These are phyloP conservation scores for Apostasia shenzhenica DNA, from an alignment of 106 monocot genomes.

Conservation along the genomic window DNA sequence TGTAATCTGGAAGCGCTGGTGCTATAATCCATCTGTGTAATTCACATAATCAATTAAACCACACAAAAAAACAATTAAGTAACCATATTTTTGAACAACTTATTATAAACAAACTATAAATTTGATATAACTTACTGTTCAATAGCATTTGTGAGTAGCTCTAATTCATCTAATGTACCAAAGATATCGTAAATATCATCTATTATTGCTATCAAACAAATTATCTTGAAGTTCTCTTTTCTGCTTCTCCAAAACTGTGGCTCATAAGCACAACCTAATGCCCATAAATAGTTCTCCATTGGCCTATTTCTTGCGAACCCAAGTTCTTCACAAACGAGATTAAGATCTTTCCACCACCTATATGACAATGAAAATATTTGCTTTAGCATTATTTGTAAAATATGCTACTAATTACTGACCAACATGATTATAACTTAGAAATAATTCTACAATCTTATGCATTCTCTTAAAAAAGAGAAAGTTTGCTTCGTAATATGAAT, in stretches of 20 bases:
- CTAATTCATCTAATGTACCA: constrained; percentile 13
- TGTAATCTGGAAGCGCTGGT: constrained; percentile 16
- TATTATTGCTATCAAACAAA: constrained; percentile 12
- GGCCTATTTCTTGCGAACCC: background rate
- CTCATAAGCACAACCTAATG: background rate
- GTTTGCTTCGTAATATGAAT: constrained; percentile 40
- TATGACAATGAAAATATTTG: background rate
- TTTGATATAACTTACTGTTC: background rate
- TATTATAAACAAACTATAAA: background rate
- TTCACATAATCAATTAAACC: background rate
- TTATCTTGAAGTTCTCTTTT: constrained; percentile 3
- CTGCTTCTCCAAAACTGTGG: constrained; percentile 3
- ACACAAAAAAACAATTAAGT: background rate
- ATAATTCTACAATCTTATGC: constrained; percentile 37
- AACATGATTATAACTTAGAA: constrained; percentile 12
- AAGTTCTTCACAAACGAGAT: background rate
- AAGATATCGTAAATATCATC: constrained; percentile 60
- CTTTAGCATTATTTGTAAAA: background rate
- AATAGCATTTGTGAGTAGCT: background rate
- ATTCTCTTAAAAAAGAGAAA: constrained; percentile 9
- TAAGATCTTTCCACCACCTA: constrained; percentile 4
- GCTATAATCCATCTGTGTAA: background rate
- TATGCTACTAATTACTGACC: background rate
- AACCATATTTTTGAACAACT: background rate
- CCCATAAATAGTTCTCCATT: background rate